Evolutionary conservation across 2,329 filamentous ascomycete species (phyloP).

Genomic region (Neopestalotiopsis sp.): DNA sequence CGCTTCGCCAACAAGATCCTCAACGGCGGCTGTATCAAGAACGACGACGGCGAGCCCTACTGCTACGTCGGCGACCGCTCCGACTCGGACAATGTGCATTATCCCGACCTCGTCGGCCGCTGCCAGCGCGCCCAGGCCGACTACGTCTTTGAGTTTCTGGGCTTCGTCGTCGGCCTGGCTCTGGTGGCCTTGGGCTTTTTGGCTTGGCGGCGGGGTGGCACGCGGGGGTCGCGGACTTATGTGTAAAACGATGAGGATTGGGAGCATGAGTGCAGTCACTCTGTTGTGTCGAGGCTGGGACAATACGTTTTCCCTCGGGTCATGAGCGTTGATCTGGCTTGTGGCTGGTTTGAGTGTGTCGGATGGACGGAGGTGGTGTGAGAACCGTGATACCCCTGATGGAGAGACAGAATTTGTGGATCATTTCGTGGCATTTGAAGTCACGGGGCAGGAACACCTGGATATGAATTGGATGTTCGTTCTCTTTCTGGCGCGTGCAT

Average conservation of each 20-base stretch:
- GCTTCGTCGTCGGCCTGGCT: conserved; percentile 31
- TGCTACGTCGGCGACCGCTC: conserved; percentile 23
- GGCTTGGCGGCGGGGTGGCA: conserved; percentile 25
- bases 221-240: conserved; percentile 25
- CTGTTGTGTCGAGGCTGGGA: too few relatives aligned
- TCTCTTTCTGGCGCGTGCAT: too few relatives aligned
- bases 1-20: conserved; percentile 35
- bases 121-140: conserved; percentile 37
- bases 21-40: conserved; percentile 34
- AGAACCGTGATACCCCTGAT: too few relatives aligned
- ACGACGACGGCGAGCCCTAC: neutral
- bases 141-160: conserved; percentile 37
- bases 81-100: conserved; percentile 19
- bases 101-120: conserved; percentile 20
- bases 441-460: too few relatives aligned
- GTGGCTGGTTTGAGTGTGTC: too few relatives aligned
- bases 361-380: too few relatives aligned
- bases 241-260: conserved; percentile 25
- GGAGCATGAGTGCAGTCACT: too few relatives aligned
- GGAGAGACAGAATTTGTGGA: too few relatives aligned
- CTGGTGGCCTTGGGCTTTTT: conserved; percentile 29
- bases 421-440: too few relatives aligned
- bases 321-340: neutral
- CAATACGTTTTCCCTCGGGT: neutral
- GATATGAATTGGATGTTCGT: too few relatives aligned